A percentile compares a stretch with the other conserved stretches of the same genome.
phyloP scores from a whole-genome alignment of 2,329 filamentous ascomycete species.

The Sporothrix euskadiensis region DNA sequence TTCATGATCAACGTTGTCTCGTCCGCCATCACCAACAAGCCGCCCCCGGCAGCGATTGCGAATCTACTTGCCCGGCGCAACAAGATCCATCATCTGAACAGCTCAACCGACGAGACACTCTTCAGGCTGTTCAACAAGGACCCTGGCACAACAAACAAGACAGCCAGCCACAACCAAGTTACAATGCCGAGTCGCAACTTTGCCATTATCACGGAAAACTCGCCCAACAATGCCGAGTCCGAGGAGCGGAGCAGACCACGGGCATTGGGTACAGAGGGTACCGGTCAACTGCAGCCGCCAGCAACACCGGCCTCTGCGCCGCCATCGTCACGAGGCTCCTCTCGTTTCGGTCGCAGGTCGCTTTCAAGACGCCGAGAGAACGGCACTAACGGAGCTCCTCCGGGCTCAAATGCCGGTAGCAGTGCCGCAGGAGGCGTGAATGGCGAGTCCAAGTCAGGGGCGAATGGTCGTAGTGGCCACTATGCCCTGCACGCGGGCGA shows the following conservation, averaged over 20 bases:
- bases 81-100: conserved; percentile 70
- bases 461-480: conserved; percentile 62
- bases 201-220: conserved; percentile 86
- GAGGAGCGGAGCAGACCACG: conserved; percentile 19
- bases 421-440: conserved; percentile 28
- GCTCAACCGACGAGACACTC: conserved; percentile 85
- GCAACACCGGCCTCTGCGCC: conserved; percentile 58
- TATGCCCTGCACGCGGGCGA: conserved; percentile 74
- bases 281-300: not conserved
- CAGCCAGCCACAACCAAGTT: conserved; percentile 72
- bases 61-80: conserved; percentile 90
- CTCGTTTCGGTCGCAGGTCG: conserved; percentile 33
- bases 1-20: conserved; percentile 96
- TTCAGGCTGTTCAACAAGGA: conserved; percentile 91
- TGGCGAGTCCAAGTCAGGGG: conserved; percentile 22
- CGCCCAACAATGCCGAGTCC: conserved; percentile 52
- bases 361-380: conserved; percentile 27
- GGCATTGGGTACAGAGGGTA: not conserved
- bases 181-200: conserved; percentile 95
- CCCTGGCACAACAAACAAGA: conserved; percentile 75
- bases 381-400: conserved; percentile 26
- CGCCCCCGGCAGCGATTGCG: conserved; percentile 81
- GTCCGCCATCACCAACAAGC: conserved; percentile 94
- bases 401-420: conserved; percentile 33
- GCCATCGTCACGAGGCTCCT: conserved; percentile 22